A percentile compares a stretch with the other conserved stretches of the same genome.
Conservation (phyloP, 108 stramenopile genomes). For the Phaeodactylum tricornutum region DNA sequence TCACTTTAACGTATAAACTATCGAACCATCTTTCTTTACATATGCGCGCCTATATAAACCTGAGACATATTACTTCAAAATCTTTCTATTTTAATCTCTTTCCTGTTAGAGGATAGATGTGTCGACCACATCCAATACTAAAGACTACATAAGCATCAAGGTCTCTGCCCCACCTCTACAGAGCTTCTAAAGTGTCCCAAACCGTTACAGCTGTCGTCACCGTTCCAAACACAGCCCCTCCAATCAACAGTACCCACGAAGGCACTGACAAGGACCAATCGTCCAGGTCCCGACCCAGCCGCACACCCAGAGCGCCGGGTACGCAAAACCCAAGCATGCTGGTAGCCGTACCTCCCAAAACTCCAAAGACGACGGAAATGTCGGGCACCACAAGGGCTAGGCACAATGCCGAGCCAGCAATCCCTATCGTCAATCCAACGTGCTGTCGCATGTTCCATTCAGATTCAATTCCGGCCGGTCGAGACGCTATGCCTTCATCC, state of each 20-base stretch:
- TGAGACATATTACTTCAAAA: no score
- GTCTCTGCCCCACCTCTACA: no score
- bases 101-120: no score
- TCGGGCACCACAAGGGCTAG: constrained; percentile 56
- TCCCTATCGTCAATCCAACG: constrained; percentile 13
- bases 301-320: constrained; percentile 50
- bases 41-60: no score
- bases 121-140: no score
- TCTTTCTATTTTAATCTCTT: no score
- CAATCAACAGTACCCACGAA: constrained; percentile 40
- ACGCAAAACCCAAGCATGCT: constrained; percentile 60
- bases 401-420: constrained; percentile 49
- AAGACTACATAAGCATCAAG: no score
- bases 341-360: constrained; percentile 65
- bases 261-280: not conserved
- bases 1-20: no score
- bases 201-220: constrained; percentile 61
- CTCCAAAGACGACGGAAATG: constrained; percentile 65
- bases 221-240: constrained; percentile 43
- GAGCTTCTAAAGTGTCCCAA: no score
- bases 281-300: constrained; percentile 7
- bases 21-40: no score
- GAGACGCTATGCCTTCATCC: no score
- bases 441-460: constrained; percentile 7
- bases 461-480: not conserved